Evolutionary conservation across 805 yeast genomes (phyloP).

Genomic region (Saccharomycopsis capsularis): DNA sequence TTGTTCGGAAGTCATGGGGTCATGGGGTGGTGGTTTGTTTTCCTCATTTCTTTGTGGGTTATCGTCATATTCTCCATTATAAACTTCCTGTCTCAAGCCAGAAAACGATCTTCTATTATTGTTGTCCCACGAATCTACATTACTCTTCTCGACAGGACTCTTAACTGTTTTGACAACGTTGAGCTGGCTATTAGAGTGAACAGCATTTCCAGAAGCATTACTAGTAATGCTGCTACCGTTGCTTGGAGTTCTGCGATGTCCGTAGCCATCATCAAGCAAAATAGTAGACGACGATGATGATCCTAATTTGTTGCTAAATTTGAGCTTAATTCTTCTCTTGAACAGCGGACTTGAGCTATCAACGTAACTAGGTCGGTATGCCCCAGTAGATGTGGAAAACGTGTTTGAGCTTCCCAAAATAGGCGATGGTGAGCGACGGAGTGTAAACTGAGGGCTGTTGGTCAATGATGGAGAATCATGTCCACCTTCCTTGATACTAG

Average conservation of each 20-base stretch:
- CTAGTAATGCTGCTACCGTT: slow-evolving; percentile 1
- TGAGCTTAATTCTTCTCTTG: slow-evolving; percentile 9
- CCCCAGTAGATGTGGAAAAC: background rate
- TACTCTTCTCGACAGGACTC: too few species aligned
- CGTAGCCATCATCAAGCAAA: background rate
- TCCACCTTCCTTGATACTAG: background rate
- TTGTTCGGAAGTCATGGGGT: background rate
- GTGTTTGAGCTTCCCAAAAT: background rate
- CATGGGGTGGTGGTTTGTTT: too few species aligned
- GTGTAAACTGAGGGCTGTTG: slow-evolving; percentile 11
- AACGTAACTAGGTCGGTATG: background rate
- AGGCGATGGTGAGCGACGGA: background rate
- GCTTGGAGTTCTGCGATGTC: slow-evolving; percentile 16
- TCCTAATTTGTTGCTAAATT: slow-evolving; percentile 10
- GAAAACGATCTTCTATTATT: background rate
- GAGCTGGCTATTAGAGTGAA: too few species aligned
- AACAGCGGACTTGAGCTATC: slow-evolving; percentile 3
- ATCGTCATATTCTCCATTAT: background rate
- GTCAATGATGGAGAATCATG: background rate
- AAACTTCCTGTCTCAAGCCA: background rate
- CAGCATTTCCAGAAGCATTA: background rate
- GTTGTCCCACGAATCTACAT: too few species aligned
- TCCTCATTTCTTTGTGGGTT: too few species aligned
- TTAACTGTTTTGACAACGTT: too few species aligned
- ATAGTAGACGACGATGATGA: slow-evolving; percentile 8